Evolutionary conservation across 2,329 filamentous ascomycete species (phyloP), one percentile per base, ranked within the genome.

Genomic region (Talaromyces sp.): DNA sequence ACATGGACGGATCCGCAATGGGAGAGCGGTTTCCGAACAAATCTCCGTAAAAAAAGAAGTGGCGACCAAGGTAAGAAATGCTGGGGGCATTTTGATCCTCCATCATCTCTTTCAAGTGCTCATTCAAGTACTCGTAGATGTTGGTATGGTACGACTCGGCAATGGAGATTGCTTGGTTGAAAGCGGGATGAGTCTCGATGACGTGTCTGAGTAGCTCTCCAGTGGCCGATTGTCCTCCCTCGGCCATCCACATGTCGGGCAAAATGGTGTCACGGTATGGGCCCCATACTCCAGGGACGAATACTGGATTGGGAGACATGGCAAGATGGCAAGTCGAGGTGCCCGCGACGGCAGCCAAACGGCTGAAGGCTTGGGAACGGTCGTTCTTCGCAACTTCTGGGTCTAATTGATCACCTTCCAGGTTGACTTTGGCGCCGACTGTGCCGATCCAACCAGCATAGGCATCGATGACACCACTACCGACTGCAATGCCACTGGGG

Each of bases 371-470:
- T 75, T 97, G 92, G 2, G 88, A 85, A n/a, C 94, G 85, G 71
- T 96, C 91, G 75, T 96, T 95, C 70, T 89, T 87, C 1, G 89
- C 83, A 4, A 83, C 81, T 38, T 83, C 83, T 62, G 84, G 80
- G 71, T 88, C 87, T 43, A 93, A 82, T 54, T 88, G 83, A 59
- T 89, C 85, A 60, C 81, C 78, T 46, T 83, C 81, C 17, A 95
- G 83, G 65, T 91, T 84, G 67, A 97, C 91, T 75, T 97, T 97
- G 62, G 94, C 93, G 61, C 94, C 94, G n/a, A 99, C 94, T 1
- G 94, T 97, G 63, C 94, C 94, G 67, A 99, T 94, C 94, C 94
- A 99, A 65, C 94, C 94, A 62, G 94, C 94, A 70, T 99, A 99
- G 19, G 94, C 94, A 74, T 99, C 94, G 70, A 99, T 99, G 65